Evolutionary conservation across 1,284 basidiomycete genomes (phyloP).

Genomic region (Puccinia novopanici): DNA sequence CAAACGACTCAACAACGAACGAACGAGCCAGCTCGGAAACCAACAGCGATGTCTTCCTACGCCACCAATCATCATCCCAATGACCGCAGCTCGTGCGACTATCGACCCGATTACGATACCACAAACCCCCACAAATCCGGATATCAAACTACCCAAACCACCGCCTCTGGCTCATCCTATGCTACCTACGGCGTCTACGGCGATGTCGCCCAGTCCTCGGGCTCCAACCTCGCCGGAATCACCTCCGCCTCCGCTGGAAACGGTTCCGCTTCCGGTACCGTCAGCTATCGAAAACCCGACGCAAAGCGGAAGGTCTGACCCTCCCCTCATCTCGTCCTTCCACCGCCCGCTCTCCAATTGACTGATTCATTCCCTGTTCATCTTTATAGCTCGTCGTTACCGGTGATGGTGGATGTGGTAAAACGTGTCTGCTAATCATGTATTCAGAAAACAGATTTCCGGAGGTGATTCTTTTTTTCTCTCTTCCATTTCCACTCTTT

Average conservation of each 20-base stretch:
- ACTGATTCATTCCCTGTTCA: neutral
- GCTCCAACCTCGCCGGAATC: constrained; percentile 33
- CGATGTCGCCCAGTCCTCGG: constrained; percentile 46
- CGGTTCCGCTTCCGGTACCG: neutral
- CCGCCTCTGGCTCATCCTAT: constrained; percentile 50
- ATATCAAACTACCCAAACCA: constrained; percentile 51
- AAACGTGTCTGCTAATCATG: constrained; percentile 85
- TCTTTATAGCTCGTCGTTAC: constrained; percentile 54
- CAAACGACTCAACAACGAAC: no score
- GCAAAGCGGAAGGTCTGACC: constrained; percentile 47
- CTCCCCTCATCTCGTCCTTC: neutral
- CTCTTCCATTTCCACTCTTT: no score
- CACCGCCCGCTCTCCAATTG: neutral
- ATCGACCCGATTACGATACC: constrained; percentile 43
- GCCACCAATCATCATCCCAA: constrained; percentile 18
- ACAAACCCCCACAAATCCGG: constrained; percentile 30
- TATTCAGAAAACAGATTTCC: constrained; percentile 98
- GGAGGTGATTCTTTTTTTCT: no score
- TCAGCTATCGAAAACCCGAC: constrained; percentile 47
- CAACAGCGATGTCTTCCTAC: neutral
- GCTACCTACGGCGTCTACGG: constrained; percentile 48
- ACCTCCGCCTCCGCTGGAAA: neutral
- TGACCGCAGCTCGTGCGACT: constrained; percentile 30
- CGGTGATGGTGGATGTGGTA: constrained; percentile 72
- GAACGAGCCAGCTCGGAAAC: neutral